Evolutionary conservation across 2,329 filamentous ascomycete species (phyloP).

Genomic region (Trichoderma aggressivum): DNA sequence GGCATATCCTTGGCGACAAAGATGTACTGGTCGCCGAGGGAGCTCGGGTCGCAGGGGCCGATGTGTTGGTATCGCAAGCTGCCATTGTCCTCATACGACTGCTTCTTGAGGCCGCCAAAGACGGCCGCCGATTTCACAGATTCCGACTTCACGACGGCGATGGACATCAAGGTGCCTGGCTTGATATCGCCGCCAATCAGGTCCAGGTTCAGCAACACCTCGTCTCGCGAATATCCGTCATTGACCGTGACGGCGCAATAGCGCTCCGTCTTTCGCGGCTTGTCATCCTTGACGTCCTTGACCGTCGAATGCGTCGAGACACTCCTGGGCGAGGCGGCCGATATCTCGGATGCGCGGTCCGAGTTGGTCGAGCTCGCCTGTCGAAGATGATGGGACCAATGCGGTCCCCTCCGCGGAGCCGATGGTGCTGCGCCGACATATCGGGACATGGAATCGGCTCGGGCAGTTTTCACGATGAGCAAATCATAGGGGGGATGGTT

Average conservation of each 20-base stretch:
- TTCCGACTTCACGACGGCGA: constrained; percentile 59
- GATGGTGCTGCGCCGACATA: constrained; percentile 39
- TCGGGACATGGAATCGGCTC: constrained; percentile 37
- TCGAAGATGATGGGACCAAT: constrained; percentile 54
- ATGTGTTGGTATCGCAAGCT: constrained; percentile 24
- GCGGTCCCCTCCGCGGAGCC: constrained; percentile 45
- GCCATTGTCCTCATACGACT: constrained; percentile 29
- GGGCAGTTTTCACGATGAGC: constrained; percentile 21
- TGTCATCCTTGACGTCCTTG: constrained; percentile 35
- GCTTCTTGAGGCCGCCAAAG: constrained; percentile 34
- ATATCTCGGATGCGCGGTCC: constrained; percentile 41
- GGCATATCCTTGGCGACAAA: constrained; percentile 71
- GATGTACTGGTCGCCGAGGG: constrained; percentile 51
- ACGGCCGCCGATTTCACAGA: constrained; percentile 34
- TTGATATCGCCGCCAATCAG: constrained; percentile 62
- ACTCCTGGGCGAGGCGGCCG: constrained; percentile 46
- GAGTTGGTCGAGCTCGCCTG: constrained; percentile 48
- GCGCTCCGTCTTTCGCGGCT: constrained; percentile 39
- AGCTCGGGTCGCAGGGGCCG: constrained; percentile 26
- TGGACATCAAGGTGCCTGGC: constrained; percentile 68
- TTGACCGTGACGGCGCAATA: constrained; percentile 59
- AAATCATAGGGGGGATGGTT: neutral
- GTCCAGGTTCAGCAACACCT: constrained; percentile 74
- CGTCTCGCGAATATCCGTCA: constrained; percentile 72
- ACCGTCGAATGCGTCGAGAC: constrained; percentile 50